Percentiles rank a stretch among this genome's conserved stretches.
Evolutionary conservation across 305 asterid species (phyloP).

Genomic region (Nicotiana rustica): DNA sequence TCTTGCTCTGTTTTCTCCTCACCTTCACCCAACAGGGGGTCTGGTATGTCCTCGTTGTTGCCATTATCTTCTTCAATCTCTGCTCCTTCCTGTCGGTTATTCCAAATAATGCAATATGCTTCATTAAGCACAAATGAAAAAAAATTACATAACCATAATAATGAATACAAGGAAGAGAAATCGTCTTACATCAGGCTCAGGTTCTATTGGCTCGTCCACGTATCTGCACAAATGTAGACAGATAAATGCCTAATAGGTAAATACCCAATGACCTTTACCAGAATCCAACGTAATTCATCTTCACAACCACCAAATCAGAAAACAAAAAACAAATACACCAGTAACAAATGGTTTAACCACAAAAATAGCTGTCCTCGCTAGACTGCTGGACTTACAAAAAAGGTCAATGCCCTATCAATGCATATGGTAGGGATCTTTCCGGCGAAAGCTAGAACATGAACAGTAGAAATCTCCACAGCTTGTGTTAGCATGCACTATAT

Average conservation of each 20-base stretch:
- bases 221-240: slow-evolving; percentile 49
- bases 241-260: neutral
- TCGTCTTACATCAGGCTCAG: slow-evolving; percentile 68
- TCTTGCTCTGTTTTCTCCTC: slow-evolving; percentile 52
- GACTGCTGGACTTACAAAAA: no score
- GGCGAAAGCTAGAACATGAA: neutral
- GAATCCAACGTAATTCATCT: neutral
- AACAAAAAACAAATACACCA: neutral
- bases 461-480: neutral
- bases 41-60: slow-evolving; percentile 46
- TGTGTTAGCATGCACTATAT: neutral
- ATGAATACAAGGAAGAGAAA: neutral
- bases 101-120: neutral
- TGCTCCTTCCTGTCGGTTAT: slow-evolving; percentile 67
- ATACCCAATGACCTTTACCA: neutral
- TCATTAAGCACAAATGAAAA: neutral
- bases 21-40: slow-evolving; percentile 47
- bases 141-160: neutral
- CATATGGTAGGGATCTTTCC: neutral
- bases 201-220: slow-evolving; percentile 81
- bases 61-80: slow-evolving; percentile 59
- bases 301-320: neutral
- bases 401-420: slow-evolving; percentile 6
- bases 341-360: neutral
- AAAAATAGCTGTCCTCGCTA: neutral